Evolutionary conservation across 2,329 filamentous ascomycete genomes (phyloP).

Genomic region (Claviceps pusilla): DNA sequence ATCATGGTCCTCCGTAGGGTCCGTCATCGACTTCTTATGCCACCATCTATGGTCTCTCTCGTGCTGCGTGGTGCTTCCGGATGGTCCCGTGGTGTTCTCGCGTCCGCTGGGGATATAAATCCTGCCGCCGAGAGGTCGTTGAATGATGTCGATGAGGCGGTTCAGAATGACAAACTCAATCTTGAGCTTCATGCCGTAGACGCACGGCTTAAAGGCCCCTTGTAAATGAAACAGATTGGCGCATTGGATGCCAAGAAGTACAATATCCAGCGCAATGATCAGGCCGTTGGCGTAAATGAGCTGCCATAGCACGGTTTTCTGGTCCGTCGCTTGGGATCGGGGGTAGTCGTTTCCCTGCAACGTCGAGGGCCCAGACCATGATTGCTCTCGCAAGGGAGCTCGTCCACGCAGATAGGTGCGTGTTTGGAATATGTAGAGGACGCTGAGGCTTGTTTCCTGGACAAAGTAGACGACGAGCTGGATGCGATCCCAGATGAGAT

Average conservation of each 20-base stretch:
- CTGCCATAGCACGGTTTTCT: constrained; percentile 16
- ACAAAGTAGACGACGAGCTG: constrained; percentile 38
- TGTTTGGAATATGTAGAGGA: constrained; percentile 28
- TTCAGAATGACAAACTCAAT: constrained; percentile 26
- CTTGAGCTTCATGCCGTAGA: constrained; percentile 26
- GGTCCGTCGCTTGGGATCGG: constrained; percentile 8
- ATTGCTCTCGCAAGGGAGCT: constrained; percentile 4
- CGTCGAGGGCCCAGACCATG: constrained; percentile 29
- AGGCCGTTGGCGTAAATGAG: constrained; percentile 30
- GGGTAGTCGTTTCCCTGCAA: constrained; percentile 14
- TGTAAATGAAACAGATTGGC: constrained; percentile 21
- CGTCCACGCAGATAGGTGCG: constrained; percentile 6
- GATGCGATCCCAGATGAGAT: constrained; percentile 33
- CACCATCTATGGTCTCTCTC: neutral
- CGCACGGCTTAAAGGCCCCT: constrained; percentile 22
- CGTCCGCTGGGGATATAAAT: constrained; percentile 1
- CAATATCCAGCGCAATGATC: constrained; percentile 31
- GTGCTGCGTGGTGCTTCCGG: neutral
- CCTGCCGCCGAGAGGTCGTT: neutral
- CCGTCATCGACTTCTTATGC: neutral
- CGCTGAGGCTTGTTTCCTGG: constrained; percentile 36
- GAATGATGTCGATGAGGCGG: constrained; percentile 18
- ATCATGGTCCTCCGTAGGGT: neutral
- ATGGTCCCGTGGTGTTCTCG: neutral
- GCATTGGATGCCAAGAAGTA: constrained; percentile 24